These are phyloP conservation scores for Erythrobasidium hasegawianum DNA, from an alignment of 1,284 basidiomycete genomes.

Conservation along the genomic window DNA sequence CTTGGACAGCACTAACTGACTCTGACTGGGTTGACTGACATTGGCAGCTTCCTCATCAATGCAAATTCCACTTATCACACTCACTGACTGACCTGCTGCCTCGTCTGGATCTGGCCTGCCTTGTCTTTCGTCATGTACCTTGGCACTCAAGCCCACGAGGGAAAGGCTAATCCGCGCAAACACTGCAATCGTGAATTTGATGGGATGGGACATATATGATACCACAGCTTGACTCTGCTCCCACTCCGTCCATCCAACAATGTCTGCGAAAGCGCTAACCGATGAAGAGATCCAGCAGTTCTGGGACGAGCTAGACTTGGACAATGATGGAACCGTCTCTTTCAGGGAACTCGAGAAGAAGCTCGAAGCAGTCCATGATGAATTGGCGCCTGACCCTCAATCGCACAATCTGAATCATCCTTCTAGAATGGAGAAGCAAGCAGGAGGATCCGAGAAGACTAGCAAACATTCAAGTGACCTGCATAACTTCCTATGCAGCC, in stretches of 20 bases:
- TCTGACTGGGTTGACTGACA: too few species aligned
- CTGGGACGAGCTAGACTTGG: constrained; percentile 13
- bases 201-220: too few species aligned
- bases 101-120: too few species aligned
- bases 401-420: constrained; percentile 18
- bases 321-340: constrained; percentile 17
- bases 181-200: too few species aligned
- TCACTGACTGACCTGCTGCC: too few species aligned
- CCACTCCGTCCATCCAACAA: background rate
- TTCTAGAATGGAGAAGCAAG: background rate
- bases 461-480: constrained; percentile 2
- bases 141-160: too few species aligned
- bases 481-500: constrained; percentile 27
- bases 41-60: too few species aligned
- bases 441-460: background rate
- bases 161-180: too few species aligned
- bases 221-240: constrained; percentile 3
- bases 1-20: too few species aligned
- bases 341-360: constrained; percentile 16
- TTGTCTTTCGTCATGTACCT: too few species aligned
- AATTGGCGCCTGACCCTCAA: constrained; percentile 12
- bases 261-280: background rate
- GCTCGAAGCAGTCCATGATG: constrained; percentile 10
- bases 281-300: constrained; percentile 20
- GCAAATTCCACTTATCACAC: too few species aligned